A percentile compares a stretch with the other conserved stretches of the same genome.
These are phyloP conservation scores for Aspergillus diversus DNA, from an alignment of 495 filamentous ascomycete genomes.

Conservation along the genomic window DNA sequence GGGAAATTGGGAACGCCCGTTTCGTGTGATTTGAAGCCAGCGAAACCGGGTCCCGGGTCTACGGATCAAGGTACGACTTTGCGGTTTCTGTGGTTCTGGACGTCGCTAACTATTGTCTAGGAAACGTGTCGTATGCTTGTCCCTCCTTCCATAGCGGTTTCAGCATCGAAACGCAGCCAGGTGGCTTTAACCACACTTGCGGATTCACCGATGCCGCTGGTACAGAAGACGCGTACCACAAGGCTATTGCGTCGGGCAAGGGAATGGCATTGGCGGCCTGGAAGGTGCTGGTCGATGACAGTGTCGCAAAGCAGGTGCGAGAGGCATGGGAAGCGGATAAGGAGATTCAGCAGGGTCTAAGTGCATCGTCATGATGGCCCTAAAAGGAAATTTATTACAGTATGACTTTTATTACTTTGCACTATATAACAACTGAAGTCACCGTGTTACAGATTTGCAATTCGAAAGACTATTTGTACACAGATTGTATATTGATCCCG, in stretches of 20 bases:
- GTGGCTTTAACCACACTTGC: neutral
- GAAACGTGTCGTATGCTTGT: constrained; percentile 9
- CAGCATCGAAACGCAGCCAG: constrained; percentile 1
- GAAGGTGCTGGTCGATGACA: constrained; percentile 11
- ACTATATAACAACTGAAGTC: too few relatives aligned
- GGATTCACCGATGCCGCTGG: constrained; percentile 5
- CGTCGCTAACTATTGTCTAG: neutral
- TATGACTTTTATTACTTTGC: too few relatives aligned
- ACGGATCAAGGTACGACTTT: neutral
- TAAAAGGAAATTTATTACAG: too few relatives aligned
- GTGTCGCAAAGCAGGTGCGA: neutral
- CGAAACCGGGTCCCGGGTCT: neutral
- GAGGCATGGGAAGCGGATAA: neutral
- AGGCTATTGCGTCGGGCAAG: constrained; percentile 5
- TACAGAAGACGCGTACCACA: constrained; percentile 5
- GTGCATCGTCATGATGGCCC: too few relatives aligned
- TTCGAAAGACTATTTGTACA: too few relatives aligned
- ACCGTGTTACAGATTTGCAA: too few relatives aligned
- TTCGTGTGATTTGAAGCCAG: neutral
- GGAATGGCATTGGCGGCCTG: constrained; percentile 14
- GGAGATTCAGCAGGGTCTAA: neutral
- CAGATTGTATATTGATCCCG: too few relatives aligned
- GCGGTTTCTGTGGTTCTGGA: neutral
- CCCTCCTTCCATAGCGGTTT: constrained; percentile 2
- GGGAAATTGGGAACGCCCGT: neutral